phyloP scores from a whole-genome alignment of 345 rosid genomes.

The Heritiera littoralis region DNA sequence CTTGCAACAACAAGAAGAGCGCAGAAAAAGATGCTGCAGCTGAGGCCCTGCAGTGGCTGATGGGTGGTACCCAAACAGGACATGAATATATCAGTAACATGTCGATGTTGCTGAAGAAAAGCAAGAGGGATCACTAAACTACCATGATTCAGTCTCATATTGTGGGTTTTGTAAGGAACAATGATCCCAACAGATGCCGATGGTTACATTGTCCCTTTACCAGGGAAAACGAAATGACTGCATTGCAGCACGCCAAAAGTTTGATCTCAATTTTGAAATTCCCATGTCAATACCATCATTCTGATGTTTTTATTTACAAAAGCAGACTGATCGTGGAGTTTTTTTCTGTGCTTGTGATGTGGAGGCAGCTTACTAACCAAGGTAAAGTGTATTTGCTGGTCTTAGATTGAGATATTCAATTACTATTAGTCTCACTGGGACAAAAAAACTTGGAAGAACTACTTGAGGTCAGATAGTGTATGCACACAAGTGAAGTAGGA shows the following conservation, averaged over 20 bases:
- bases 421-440: neutral
- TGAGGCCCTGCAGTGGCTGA: conserved; percentile 81
- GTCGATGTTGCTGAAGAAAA: conserved; percentile 73
- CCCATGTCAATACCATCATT: neutral
- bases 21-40: conserved; percentile 98
- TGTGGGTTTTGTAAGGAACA: conserved; percentile 8
- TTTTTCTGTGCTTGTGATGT: neutral
- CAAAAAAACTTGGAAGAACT: neutral
- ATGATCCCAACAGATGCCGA: neutral
- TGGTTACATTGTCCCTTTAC: conserved; percentile 4
- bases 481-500: neutral
- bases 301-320: neutral
- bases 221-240: neutral
- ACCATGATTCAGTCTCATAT: neutral
- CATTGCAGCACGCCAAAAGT: neutral
- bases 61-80: conserved; percentile 51
- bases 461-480: neutral
- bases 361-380: neutral
- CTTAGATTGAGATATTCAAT: neutral
- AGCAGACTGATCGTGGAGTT: neutral
- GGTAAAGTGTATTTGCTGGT: neutral
- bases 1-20: conserved; percentile 82
- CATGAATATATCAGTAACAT: conserved; percentile 55
- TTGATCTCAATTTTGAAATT: neutral
- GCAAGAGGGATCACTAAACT: conserved; percentile 63